phyloP scores from a whole-genome alignment of 2,329 filamentous ascomycete genomes.

The Colletotrichum tropicicola region DNA sequence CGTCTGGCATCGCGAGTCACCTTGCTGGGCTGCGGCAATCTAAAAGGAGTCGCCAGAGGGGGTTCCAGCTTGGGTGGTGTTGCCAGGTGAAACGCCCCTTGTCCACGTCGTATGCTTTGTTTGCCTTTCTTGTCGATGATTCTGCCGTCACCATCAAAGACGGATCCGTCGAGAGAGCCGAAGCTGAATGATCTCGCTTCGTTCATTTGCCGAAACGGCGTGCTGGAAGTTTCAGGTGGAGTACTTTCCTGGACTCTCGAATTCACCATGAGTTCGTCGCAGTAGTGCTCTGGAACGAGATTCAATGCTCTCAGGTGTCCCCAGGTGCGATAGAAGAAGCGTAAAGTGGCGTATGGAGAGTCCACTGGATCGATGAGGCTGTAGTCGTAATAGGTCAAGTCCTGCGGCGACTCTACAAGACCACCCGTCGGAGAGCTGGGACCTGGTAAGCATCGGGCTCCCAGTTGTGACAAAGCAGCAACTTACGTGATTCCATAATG shows the following conservation, averaged over 20 bases:
- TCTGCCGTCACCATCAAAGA: not conserved
- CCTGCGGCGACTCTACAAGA: slow-evolving; percentile 59
- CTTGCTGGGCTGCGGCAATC: slow-evolving; percentile 44
- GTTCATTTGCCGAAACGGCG: not conserved
- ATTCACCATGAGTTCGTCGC: slow-evolving; percentile 25
- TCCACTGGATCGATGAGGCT: slow-evolving; percentile 60
- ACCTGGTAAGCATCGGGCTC: slow-evolving; percentile 17
- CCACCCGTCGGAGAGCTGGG: slow-evolving; percentile 62
- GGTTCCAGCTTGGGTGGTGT: slow-evolving; percentile 40
- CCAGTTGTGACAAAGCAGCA: not conserved
- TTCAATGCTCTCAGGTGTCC: slow-evolving; percentile 56
- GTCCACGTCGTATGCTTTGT: not conserved
- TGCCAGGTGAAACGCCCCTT: not conserved
- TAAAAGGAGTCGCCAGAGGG: not conserved
- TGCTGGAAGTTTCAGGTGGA: not conserved
- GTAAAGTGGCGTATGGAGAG: slow-evolving; percentile 61
- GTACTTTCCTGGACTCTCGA: not conserved
- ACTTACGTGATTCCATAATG: slow-evolving; percentile 63
- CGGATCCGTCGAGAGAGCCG: not conserved
- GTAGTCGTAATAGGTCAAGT: slow-evolving; percentile 62
- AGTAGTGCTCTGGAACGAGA: slow-evolving; percentile 47
- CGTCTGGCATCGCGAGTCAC: slow-evolving; percentile 34
- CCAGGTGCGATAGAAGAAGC: slow-evolving; percentile 66
- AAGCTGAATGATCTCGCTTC: not conserved
- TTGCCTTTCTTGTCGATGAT: not conserved